These are phyloP conservation scores for Purshia tridentata DNA, from an alignment of 306 rosid species.

Conservation along the genomic window DNA sequence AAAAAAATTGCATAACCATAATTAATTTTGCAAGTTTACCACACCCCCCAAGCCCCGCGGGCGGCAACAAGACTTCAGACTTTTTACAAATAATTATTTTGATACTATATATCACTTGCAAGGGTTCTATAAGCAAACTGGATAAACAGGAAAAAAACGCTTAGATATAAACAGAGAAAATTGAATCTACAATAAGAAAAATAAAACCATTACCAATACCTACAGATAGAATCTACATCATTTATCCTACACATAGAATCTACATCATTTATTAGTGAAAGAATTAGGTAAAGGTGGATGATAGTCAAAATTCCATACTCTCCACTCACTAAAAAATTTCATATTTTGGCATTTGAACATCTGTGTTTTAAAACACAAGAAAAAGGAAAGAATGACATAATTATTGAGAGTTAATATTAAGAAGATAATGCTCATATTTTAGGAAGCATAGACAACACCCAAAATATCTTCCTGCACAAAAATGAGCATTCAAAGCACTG, in stretches of 20 bases:
- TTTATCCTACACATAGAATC: not conserved
- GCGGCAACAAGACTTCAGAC: not conserved
- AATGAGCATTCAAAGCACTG: not conserved
- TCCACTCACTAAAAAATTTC: not conserved
- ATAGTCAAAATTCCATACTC: not conserved
- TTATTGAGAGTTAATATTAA: not conserved
- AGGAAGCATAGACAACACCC: not conserved
- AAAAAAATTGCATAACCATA: not conserved
- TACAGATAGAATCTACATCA: not conserved
- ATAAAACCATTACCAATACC: not conserved
- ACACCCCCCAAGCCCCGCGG: too few relatives aligned
- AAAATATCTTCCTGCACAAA: not conserved
- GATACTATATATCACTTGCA: not conserved
- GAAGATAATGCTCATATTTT: not conserved
- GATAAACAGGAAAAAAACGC: not conserved
- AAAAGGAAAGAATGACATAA: not conserved
- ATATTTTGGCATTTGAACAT: not conserved
- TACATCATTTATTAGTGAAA: not conserved
- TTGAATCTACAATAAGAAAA: not conserved
- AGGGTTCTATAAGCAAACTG: not conserved
- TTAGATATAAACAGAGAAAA: not conserved
- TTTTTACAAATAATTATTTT: not conserved
- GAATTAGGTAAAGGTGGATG: not conserved
- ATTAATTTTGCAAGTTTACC: not conserved
- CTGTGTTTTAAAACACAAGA: not conserved